Percentiles rank a stretch among this genome's conserved stretches.
phyloP scores from a whole-genome alignment of 2,329 filamentous ascomycete genomes.

The Parascedosporium putredinis region DNA sequence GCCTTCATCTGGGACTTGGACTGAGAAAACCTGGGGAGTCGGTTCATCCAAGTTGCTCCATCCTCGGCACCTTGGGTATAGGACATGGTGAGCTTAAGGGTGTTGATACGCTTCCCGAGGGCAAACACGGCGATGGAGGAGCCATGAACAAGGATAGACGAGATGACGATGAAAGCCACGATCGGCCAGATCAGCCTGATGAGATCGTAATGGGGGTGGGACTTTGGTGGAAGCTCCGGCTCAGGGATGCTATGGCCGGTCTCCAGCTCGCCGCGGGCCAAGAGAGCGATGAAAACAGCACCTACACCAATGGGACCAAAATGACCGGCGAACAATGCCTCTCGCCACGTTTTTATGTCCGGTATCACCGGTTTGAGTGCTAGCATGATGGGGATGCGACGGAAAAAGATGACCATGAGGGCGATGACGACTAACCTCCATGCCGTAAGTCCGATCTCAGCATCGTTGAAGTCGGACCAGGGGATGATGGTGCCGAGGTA shows the following conservation, averaged over 20 bases:
- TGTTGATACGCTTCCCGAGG: slow-evolving; percentile 95
- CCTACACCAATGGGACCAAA: slow-evolving; percentile 97
- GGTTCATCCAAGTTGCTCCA: slow-evolving; percentile 88
- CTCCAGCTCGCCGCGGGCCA: slow-evolving; percentile 87
- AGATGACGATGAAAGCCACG: slow-evolving; percentile 83
- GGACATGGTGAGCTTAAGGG: slow-evolving; percentile 85
- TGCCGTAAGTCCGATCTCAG: slow-evolving; percentile 61
- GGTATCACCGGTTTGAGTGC: slow-evolving; percentile 84
- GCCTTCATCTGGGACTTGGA: slow-evolving; percentile 75
- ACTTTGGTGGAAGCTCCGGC: slow-evolving; percentile 44
- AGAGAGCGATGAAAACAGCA: slow-evolving; percentile 87
- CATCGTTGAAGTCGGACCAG: slow-evolving; percentile 81
- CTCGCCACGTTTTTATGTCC: slow-evolving; percentile 95
- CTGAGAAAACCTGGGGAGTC: slow-evolving; percentile 61
- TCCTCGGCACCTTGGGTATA: slow-evolving; percentile 88
- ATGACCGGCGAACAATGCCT: slow-evolving; percentile 91
- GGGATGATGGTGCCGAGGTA: slow-evolving; percentile 96
- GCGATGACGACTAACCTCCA: slow-evolving; percentile 92
- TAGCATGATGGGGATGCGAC: slow-evolving; percentile 92
- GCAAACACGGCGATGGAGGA: slow-evolving; percentile 98
- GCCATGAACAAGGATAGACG: slow-evolving; percentile 90
- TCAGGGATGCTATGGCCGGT: slow-evolving; percentile 65
- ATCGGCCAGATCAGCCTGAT: slow-evolving; percentile 92
- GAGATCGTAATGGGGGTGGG: slow-evolving; percentile 52
- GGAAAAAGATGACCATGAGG: slow-evolving; percentile 89